phyloP scores from a whole-genome alignment of 2,329 filamentous ascomycete genomes.

The Aureobasidium sp. region DNA sequence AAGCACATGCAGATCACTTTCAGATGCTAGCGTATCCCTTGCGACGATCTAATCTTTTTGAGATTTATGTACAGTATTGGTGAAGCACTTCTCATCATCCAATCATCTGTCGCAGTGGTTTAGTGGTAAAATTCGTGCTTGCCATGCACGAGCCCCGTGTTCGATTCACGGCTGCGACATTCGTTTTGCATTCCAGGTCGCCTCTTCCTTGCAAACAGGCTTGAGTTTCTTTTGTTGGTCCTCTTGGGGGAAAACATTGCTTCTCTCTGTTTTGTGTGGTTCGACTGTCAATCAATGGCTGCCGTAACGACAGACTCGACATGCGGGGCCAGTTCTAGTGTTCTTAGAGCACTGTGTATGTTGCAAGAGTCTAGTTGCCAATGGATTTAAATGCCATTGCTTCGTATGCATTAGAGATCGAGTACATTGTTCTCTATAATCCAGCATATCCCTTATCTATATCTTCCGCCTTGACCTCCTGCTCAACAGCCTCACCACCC shows the following conservation, averaged over 20 bases:
- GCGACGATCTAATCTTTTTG: not conserved
- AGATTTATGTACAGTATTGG: not conserved
- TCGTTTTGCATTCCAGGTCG: not conserved
- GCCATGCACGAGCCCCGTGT: conserved; percentile 13
- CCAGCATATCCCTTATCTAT: conserved; percentile 5
- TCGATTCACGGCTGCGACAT: conserved; percentile 13
- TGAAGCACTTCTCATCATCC: not conserved
- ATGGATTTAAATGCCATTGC: not conserved
- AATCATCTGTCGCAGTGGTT: conserved; percentile 11
- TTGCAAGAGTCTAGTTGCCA: too few species aligned
- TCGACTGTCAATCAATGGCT: not conserved
- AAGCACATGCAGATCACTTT: not conserved
- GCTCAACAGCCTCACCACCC: not conserved
- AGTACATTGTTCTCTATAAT: not conserved
- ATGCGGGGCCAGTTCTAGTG: not conserved
- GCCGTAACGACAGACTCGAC: not conserved
- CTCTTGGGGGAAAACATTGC: not conserved
- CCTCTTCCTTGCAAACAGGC: not conserved
- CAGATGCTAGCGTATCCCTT: not conserved
- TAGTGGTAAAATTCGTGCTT: conserved; percentile 13
- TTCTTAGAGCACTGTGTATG: not conserved
- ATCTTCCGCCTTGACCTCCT: not conserved
- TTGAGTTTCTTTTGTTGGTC: not conserved
- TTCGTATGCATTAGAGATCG: not conserved
- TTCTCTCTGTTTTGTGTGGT: not conserved